Evolutionary conservation across 345 rosid species (phyloP), one percentile per base, ranked within the genome.

Genomic region (Nasturtium officinale): DNA sequence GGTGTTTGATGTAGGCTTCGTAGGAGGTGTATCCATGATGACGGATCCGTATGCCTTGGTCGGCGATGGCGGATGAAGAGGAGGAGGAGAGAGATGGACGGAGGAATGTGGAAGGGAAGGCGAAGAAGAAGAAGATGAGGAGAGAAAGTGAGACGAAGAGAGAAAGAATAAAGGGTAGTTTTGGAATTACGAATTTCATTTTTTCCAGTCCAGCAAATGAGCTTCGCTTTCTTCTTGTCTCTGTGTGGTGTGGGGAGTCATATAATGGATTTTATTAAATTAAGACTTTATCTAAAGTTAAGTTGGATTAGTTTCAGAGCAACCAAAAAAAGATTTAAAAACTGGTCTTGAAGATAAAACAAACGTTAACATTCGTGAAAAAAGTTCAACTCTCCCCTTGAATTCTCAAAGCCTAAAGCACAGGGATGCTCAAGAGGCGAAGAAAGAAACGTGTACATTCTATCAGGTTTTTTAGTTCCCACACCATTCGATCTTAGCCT

Each of bases 1-100:
- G 98, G 61, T 84, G 96, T n/a, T 94, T 83, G 51, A 91, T 82
- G 96, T 94, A 91, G 25, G 90, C 53, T 3, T 86, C 91, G 89
- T 94, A 94, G 63, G 98, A 79, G 70, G 82, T 0, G 88, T 85
- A 94, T 0, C 90, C 88, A 5, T 83, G 85, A 5, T 83, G 85
- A 35, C 97, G 88, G 84, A 94, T 94, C 55, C 62, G 81, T 20
- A 94, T 77, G 62, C 71, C 91, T 5, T 37, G 37, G 5, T 80
- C 18, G 53, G 47, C 1, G 23, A 21, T 12, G 46, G 18, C 17
- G 70, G 45, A 17, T 25, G 33, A 26, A 48, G 55, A 8, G 18
- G 59, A 9, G 66, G 78, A 42, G 28, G 28, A 18, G 25, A 10
- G 52, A 35, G 35, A 17, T 26, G 21, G 70, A 43, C 56, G 77